Percentiles rank a stretch among this genome's conserved stretches.
These are phyloP conservation scores for Salvia splendens DNA, from an alignment of 257 asterid species.

Conservation along the genomic window DNA sequence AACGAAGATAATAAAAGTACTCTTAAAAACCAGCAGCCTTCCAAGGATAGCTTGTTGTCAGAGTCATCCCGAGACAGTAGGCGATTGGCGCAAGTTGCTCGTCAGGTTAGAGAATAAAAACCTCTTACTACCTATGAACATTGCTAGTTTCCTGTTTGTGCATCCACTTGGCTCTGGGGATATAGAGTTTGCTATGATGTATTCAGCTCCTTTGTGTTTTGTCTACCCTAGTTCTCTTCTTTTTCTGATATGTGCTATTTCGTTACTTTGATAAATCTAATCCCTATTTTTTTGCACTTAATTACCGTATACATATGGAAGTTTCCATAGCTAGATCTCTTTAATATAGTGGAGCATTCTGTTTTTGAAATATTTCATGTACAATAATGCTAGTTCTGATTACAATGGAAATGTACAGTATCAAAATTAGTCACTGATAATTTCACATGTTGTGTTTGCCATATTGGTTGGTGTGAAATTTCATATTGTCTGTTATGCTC, in stretches of 20 bases:
- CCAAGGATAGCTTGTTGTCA: conserved; percentile 39
- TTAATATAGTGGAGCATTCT: conserved; percentile 11
- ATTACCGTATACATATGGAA: background rate
- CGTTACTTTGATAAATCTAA: background rate
- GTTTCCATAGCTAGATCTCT: background rate
- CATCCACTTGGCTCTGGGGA: conserved; percentile 17
- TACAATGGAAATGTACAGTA: background rate
- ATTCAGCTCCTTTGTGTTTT: conserved; percentile 9
- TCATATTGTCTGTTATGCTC: background rate
- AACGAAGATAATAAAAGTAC: conserved; percentile 29
- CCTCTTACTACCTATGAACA: conserved; percentile 7
- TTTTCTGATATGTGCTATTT: background rate
- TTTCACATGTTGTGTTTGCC: background rate
- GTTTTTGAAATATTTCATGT: background rate
- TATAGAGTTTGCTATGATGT: background rate
- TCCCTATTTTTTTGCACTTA: background rate
- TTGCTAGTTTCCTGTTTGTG: conserved; percentile 21
- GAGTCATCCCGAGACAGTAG: conserved; percentile 60
- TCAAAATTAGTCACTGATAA: background rate
- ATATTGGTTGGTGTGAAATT: background rate
- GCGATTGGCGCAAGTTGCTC: conserved; percentile 67
- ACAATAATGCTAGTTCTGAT: background rate
- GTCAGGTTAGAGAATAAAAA: conserved; percentile 57
- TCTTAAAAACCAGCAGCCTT: conserved; percentile 34
- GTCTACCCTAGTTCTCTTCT: conserved; percentile 1